Base-by-base conservation (phyloP, 306 rosid genomes). In the Pyrus bretschneideri region DNA sequence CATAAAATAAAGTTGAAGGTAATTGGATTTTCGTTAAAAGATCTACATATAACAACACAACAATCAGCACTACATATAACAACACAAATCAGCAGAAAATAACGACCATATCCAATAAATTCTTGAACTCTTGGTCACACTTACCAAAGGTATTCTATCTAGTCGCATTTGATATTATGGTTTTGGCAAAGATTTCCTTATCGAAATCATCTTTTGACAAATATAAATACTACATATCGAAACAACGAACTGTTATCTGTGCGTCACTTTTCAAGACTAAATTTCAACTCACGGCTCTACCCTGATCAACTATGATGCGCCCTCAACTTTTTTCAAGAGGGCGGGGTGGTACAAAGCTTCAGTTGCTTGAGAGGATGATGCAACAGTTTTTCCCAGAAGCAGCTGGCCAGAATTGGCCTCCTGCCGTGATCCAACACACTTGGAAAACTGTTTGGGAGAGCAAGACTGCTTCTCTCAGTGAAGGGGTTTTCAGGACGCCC, bases 141-240 rank as follows among this genome's bases (percentile, higher is more conserved):
- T 73, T 73, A 90, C 99, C 99, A 63, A 95, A 95, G 72, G 99
- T 92, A 82, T 95, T 96, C 99, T 97, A 95, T 92, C 97, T 88
- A 42, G 97, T 95, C 76, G 99, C 99, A 84, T 92, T 95, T 80
- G 97, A 92, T 81, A 90, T 85, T 62, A 92, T 71, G 72, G 99
- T 95, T 87, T 89, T 89, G 76, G 93, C 96, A 69, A 86, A 95
- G 83, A 83, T 90, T 78, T 90, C 85, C 85, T 93, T 84, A 76
- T 59, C 49, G 78, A 55, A 78, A 49, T 25, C 83, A 76, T 74
- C 11, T 69, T 70, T 73, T 73, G 22, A 70, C 60, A 13, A 42
- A 15, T 42, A 42, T 11, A 44, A 73, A 44, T 17, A 46, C 52
- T 46, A 38, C 66, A 25, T 6, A 21, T 6, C 35, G 3, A 9